Evolutionary conservation across 2,329 filamentous ascomycete genomes (phyloP), one percentile per base, ranked within the genome.

Genomic region (Monilinia fructicola): DNA sequence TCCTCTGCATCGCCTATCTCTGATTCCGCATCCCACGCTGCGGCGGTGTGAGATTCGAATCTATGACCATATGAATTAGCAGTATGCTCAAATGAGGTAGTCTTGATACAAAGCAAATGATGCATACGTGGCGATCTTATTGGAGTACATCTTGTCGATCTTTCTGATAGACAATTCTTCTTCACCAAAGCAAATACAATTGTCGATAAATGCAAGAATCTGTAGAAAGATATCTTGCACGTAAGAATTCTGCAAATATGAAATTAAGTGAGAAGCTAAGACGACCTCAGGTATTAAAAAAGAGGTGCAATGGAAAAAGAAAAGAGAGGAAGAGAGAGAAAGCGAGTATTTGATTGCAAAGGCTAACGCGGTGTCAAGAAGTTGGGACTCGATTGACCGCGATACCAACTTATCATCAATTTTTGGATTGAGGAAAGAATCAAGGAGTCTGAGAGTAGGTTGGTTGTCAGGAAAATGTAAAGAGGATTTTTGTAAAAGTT

Each of bases 71-170:
- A 21, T 14, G 10, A 10, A 28, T 64, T 28, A 64, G 62, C 42
- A 9, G 3, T 23, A 18, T 35, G 9, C 4, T 60, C 42, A 16
- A 50, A 9, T 50, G 9, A 23, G 48, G 23, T 18, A 48, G n/a
- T 18, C 9, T 23, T 12, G 10, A 14, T 16, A 12, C 35, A 31
- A 48, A 38, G 6, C 9, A 35, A 38, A 48, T 0, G 35, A 26
- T 60, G 42, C 56, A 48, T 60, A 60, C 56, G 42, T 60, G 3
- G 42, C 56, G 28, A 60, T n/a, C 42, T 60, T 60, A 44, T 60
- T 48, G 2, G 28, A 35, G 48, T 35, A 48, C 56, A 60, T 60
- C 28, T 35, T 60, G 7, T 38, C 55, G 42, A 35, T 50, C 42
- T 48, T 9, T 48, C 18, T 21, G n/a, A 35, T 35, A 35, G 31